A percentile compares a stretch with the other conserved stretches of the same genome.
Conservation (phyloP, 352 stramenopile species). For the Globisporangium spinosum region DNA sequence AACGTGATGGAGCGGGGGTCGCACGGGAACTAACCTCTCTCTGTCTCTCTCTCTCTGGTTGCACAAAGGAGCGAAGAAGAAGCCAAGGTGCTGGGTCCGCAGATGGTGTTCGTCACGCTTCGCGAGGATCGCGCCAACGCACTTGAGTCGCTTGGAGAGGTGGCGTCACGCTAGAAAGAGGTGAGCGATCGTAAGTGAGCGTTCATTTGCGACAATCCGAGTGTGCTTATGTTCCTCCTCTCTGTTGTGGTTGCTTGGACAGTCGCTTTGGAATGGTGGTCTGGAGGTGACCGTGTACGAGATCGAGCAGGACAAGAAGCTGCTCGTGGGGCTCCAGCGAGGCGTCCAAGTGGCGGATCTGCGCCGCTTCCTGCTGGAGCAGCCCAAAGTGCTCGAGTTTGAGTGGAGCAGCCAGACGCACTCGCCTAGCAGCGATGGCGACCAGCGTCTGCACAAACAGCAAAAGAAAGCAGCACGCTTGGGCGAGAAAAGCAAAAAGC, state of each 20-base stretch:
- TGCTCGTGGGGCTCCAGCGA: slow-evolving; percentile 67
- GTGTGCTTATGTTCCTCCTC: neutral
- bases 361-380: slow-evolving; percentile 43
- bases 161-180: slow-evolving; percentile 77
- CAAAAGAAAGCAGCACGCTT: slow-evolving; percentile 21
- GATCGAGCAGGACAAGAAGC: slow-evolving; percentile 42
- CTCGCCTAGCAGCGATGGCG: neutral
- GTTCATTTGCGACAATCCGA: neutral
- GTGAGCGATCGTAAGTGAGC: slow-evolving; percentile 17
- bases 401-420: slow-evolving; percentile 62
- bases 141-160: slow-evolving; percentile 27
- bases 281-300: slow-evolving; percentile 71
- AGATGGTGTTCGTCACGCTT: slow-evolving; percentile 82
- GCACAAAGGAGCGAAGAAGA: slow-evolving; percentile 30
- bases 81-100: slow-evolving; percentile 52
- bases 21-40: neutral
- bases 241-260: neutral
- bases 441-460: slow-evolving; percentile 1
- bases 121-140: slow-evolving; percentile 1
- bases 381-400: slow-evolving; percentile 52
- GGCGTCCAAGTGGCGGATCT: slow-evolving; percentile 47
- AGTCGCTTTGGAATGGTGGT: slow-evolving; percentile 77
- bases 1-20: neutral
- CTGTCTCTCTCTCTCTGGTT: neutral
- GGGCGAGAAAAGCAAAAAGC: neutral